A percentile compares a stretch with the other conserved stretches of the same genome.
Conservation (phyloP, 2,329 filamentous ascomycete genomes). For the Microthyrium microscopicum region DNA sequence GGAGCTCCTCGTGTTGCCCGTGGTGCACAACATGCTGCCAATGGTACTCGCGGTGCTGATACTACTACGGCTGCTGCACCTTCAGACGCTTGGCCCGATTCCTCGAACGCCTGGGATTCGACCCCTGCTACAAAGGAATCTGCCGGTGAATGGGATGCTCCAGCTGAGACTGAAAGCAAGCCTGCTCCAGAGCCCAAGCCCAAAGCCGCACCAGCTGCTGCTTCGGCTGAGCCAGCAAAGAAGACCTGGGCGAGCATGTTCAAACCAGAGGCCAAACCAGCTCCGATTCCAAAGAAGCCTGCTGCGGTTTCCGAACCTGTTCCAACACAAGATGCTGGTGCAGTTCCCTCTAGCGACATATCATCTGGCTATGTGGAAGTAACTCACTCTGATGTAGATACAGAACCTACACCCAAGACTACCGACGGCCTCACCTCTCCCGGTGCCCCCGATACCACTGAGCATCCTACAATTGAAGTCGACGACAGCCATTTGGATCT, state of each 20-base stretch:
- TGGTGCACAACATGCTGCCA: constrained; percentile 42
- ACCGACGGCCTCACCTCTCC: constrained; percentile 12
- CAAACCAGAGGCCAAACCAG: constrained; percentile 30
- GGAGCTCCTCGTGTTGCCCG: constrained; percentile 38
- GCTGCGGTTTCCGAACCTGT: constrained; percentile 13
- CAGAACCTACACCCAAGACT: constrained; percentile 22
- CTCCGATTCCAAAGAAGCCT: constrained; percentile 20
- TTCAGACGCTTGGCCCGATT: too few relatives aligned
- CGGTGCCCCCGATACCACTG: constrained; percentile 10
- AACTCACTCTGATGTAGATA: constrained; percentile 19
- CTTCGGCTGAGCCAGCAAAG: constrained; percentile 11
- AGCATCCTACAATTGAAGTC: constrained; percentile 22
- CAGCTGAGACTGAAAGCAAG: not conserved
- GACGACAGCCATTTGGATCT: too few relatives aligned
- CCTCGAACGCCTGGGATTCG: constrained; percentile 45
- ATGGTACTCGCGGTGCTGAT: constrained; percentile 36
- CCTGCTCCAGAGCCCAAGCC: not conserved
- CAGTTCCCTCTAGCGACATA: constrained; percentile 21
- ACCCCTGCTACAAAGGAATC: constrained; percentile 21
- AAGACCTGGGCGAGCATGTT: constrained; percentile 40
- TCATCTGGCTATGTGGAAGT: constrained; percentile 13
- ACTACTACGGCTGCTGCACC: constrained; percentile 44
- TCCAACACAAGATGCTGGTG: constrained; percentile 20
- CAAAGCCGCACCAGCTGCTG: constrained; percentile 11
- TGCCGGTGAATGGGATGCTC: constrained; percentile 9